Conservation (phyloP, 768 basidiomycete genomes). For the Obba rivulosa region DNA sequence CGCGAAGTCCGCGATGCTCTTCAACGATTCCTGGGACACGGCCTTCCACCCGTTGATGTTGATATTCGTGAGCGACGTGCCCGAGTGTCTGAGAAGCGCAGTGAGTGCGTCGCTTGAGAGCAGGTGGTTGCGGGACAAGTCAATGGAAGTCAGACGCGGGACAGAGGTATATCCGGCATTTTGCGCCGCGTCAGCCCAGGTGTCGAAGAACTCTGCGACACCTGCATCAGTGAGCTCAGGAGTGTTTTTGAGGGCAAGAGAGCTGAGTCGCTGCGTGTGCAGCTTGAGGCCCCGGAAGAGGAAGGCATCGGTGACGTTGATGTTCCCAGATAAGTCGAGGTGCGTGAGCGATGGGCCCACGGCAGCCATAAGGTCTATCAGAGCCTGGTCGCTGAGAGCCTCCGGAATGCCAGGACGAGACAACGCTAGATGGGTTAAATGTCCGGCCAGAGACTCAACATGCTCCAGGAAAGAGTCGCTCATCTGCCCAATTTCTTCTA, state of each 20-base stretch:
- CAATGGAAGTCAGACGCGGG: constrained; percentile 44
- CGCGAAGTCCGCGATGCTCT: constrained; percentile 27
- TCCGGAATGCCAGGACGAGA: constrained; percentile 44
- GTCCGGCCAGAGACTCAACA: constrained; percentile 40
- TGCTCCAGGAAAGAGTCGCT: constrained; percentile 56
- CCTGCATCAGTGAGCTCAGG: constrained; percentile 66
- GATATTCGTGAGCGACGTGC: constrained; percentile 48
- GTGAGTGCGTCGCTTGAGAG: constrained; percentile 50
- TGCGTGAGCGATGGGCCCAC: constrained; percentile 52
- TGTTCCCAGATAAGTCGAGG: constrained; percentile 71
- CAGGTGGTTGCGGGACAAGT: constrained; percentile 58
- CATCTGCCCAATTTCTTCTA: constrained; percentile 75
- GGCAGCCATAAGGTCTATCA: constrained; percentile 47
- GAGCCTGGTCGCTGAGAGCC: constrained; percentile 50
- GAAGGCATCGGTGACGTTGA: constrained; percentile 52
- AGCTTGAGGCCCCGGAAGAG: constrained; percentile 55
- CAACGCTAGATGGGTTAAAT: constrained; percentile 61
- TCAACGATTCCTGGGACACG: constrained; percentile 43
- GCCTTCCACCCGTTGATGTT: constrained; percentile 78
- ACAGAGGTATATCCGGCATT: constrained; percentile 23
- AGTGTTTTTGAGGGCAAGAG: constrained; percentile 51
- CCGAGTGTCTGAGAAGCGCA: constrained; percentile 67
- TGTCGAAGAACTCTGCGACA: constrained; percentile 61
- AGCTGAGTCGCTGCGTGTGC: constrained; percentile 40
- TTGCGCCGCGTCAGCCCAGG: constrained; percentile 33